phyloP scores from a whole-genome alignment of 192 early-diverging fungal genomes.

The Gamsiella multidivaricata region DNA sequence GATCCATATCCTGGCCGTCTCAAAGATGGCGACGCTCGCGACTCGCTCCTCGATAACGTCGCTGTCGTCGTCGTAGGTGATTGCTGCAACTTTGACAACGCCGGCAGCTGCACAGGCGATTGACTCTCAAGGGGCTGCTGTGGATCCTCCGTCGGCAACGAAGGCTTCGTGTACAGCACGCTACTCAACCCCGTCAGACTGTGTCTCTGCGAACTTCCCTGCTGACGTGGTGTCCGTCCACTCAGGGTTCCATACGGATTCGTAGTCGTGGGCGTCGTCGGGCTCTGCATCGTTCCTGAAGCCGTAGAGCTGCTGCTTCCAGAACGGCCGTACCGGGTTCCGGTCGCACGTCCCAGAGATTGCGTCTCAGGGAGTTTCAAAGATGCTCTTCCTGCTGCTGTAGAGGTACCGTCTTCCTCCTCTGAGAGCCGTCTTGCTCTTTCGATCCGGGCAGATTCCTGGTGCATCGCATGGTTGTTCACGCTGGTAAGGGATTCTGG shows the following conservation, averaged over 20 bases:
- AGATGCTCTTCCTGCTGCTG: neutral
- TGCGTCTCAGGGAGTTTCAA: slow-evolving; percentile 13
- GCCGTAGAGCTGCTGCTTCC: slow-evolving; percentile 12
- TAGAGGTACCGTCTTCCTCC: slow-evolving; percentile 13
- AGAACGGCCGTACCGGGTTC: slow-evolving; percentile 19
- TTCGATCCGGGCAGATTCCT: slow-evolving; percentile 10
- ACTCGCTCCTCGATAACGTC: neutral
- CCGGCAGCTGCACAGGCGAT: neutral
- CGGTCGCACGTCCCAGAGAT: slow-evolving; percentile 21
- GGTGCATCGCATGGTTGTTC: slow-evolving; percentile 31
- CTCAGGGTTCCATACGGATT: slow-evolving; percentile 29
- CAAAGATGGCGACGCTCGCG: slow-evolving; percentile 20
- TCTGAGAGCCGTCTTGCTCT: slow-evolving; percentile 26
- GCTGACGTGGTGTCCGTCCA: slow-evolving; percentile 8
- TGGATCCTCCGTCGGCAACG: neutral
- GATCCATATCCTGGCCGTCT: slow-evolving; percentile 9
- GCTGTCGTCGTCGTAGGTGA: neutral
- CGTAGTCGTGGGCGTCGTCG: slow-evolving; percentile 27
- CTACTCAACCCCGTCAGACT: slow-evolving; percentile 21
- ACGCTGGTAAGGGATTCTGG: slow-evolving; percentile 46
- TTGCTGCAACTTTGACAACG: slow-evolving; percentile 6
- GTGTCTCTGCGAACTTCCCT: neutral
- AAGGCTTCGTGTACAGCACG: slow-evolving; percentile 4
- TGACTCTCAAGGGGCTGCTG: neutral
- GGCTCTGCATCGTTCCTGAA: slow-evolving; percentile 6